Evolutionary conservation across 441 rosid genomes (phyloP).

Genomic region (Croton setiger): DNA sequence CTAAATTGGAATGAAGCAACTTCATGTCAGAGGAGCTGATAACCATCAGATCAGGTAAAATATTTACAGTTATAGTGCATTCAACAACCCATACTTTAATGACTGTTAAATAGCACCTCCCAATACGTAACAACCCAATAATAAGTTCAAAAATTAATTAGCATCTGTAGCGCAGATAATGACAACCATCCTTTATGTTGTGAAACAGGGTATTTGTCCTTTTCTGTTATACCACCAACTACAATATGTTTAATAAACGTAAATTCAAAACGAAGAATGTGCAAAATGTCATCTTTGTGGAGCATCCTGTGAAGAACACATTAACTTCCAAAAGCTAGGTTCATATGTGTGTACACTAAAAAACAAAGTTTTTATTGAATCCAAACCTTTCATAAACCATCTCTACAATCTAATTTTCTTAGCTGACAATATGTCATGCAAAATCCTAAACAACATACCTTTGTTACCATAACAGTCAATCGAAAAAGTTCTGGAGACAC

Average conservation of each 20-base stretch:
- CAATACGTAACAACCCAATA: not conserved
- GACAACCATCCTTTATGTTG: not conserved
- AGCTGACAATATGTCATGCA: not conserved
- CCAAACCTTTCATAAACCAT: not conserved
- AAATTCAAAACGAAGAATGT: not conserved
- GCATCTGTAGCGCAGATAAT: not conserved
- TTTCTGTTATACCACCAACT: not conserved
- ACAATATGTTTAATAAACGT: not conserved
- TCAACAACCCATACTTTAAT: not conserved
- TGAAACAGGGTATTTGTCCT: not conserved
- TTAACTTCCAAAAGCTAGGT: not conserved
- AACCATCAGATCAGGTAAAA: not conserved
- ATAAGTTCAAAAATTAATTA: not conserved
- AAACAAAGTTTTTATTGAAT: not conserved
- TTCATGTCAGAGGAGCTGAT: too few species aligned
- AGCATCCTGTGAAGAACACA: not conserved
- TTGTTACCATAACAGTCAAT: constrained; percentile 56
- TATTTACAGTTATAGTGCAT: not conserved
- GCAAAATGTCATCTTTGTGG: not conserved
- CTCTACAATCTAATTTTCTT: constrained; percentile 8
- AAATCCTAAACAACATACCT: constrained; percentile 42
- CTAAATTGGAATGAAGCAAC: constrained; percentile 37
- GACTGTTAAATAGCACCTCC: not conserved
- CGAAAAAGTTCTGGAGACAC: constrained; percentile 70
- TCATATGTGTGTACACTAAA: not conserved